Conservation (phyloP, 1,284 basidiomycete genomes). For the Ceratobasidium sp. region DNA sequence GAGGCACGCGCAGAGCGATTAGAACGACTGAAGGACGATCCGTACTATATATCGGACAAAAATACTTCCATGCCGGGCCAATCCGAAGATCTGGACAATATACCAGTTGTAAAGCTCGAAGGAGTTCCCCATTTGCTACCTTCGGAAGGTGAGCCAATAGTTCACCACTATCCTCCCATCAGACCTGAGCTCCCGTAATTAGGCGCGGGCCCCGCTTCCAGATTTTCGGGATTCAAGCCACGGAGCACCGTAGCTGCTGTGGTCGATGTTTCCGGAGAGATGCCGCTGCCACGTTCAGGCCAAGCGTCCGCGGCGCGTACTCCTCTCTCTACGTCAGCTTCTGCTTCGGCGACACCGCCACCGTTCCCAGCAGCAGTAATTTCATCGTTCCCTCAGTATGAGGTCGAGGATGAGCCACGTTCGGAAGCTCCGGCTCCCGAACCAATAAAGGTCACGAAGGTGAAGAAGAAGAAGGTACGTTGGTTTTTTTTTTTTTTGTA, state of each 20-base stretch:
- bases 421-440: slow-evolving; percentile 61
- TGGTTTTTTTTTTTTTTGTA: background rate
- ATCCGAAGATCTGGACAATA: slow-evolving; percentile 72
- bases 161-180: background rate
- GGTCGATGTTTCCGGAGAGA: slow-evolving; percentile 82
- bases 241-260: slow-evolving; percentile 51
- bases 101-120: slow-evolving; percentile 84
- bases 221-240: slow-evolving; percentile 44
- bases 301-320: slow-evolving; percentile 40
- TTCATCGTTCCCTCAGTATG: slow-evolving; percentile 67
- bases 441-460: slow-evolving; percentile 73
- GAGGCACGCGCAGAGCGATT: slow-evolving; percentile 77
- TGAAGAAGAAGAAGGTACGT: slow-evolving; percentile 65
- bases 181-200: slow-evolving; percentile 45
- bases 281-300: slow-evolving; percentile 65
- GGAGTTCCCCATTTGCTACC: slow-evolving; percentile 60
- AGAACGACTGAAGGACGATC: slow-evolving; percentile 79
- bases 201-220: slow-evolving; percentile 51
- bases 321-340: slow-evolving; percentile 41
- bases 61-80: slow-evolving; percentile 44
- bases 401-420: slow-evolving; percentile 58
- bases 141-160: background rate
- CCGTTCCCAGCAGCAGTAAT: slow-evolving; percentile 47
- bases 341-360: slow-evolving; percentile 42
- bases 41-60: slow-evolving; percentile 81